A percentile compares a stretch with the other conserved stretches of the same genome.
Conservation (phyloP, 2,329 filamentous ascomycete genomes). For the Fusarium oxysporum region DNA sequence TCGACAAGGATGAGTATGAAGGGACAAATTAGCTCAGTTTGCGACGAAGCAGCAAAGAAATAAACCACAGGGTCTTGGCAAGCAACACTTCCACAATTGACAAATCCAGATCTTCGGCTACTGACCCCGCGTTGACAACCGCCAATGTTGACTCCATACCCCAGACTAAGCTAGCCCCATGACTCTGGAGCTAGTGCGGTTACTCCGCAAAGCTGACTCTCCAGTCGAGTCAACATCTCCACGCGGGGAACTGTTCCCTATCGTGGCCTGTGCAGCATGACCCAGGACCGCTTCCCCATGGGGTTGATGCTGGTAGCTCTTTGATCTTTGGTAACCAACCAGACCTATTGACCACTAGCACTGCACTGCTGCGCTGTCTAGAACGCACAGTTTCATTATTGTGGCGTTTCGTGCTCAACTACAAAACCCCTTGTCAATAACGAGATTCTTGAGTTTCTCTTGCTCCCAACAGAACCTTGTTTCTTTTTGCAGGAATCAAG, state of each 20-base stretch:
- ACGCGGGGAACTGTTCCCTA: background rate
- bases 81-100: rapidly evolving
- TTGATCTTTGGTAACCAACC: background rate
- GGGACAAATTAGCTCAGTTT: background rate
- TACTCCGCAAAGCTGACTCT: slow-evolving; percentile 5
- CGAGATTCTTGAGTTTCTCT: background rate
- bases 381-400: background rate
- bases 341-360: background rate
- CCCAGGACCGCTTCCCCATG: background rate
- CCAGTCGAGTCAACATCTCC: background rate
- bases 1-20: background rate
- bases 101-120: background rate
- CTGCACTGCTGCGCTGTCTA: background rate
- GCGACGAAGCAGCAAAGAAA: background rate
- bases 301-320: background rate
- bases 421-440: background rate
- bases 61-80: background rate
- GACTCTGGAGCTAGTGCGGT: background rate
- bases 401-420: background rate
- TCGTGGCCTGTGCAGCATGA: background rate
- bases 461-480: background rate
- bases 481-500: background rate
- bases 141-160: background rate
- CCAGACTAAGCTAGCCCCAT: background rate
- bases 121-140: background rate